Percentiles rank a stretch among this genome's conserved stretches.
Evolutionary conservation across 768 basidiomycete genomes (phyloP).

Genomic region (Ramaria sp.): DNA sequence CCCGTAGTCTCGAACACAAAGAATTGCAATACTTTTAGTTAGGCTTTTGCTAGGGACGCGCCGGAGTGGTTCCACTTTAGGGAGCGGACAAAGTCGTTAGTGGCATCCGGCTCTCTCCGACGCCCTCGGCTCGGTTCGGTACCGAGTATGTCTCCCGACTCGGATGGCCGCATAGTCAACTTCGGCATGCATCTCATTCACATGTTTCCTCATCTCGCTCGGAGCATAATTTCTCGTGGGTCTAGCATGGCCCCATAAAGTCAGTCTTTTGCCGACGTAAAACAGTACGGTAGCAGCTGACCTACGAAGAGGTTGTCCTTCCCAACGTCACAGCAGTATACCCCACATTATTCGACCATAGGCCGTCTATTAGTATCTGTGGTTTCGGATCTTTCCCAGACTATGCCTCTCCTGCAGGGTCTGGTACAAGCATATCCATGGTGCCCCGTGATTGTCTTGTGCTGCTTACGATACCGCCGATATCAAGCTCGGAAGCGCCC

Average conservation of each 20-base stretch:
- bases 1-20: neutral
- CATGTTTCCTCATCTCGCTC: neutral
- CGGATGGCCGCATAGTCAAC: neutral
- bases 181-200: neutral
- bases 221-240: no score
- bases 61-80: no score
- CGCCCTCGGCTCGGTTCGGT: neutral
- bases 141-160: neutral
- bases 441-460: neutral
- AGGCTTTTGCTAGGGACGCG: neutral
- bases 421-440: neutral
- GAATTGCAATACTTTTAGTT: neutral
- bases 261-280: no score
- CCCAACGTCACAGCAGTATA: no score
- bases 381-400: neutral
- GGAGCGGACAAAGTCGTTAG: neutral
- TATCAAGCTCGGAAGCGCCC: neutral
- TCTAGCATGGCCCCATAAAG: no score
- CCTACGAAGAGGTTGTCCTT: no score
- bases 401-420: neutral
- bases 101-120: neutral
- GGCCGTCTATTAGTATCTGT: neutral
- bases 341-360: neutral
- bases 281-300: no score
- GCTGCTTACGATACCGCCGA: neutral